phyloP scores from a whole-genome alignment of 805 yeast genomes.

The Sungouiozyma ichnusensis region DNA sequence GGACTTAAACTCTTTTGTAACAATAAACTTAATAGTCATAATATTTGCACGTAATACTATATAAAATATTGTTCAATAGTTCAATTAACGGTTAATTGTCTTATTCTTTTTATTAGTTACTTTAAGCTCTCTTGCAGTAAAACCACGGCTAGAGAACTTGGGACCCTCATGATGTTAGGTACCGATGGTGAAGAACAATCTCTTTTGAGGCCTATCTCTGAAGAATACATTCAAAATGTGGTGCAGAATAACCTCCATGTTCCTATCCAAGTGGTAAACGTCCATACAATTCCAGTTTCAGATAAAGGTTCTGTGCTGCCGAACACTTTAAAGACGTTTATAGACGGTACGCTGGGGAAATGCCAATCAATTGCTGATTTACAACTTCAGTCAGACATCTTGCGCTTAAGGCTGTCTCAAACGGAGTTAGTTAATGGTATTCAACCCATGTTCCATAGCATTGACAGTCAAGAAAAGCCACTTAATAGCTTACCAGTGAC shows the following conservation, averaged over 20 bases:
- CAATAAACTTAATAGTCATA: not conserved
- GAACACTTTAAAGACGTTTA: conserved; percentile 16
- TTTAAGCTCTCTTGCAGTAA: not conserved
- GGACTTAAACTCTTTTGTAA: not conserved
- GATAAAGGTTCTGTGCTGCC: conserved; percentile 14
- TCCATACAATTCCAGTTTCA: conserved; percentile 8
- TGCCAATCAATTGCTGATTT: conserved; percentile 20
- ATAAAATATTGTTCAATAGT: no score
- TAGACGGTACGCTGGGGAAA: conserved; percentile 20
- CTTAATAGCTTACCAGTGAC: conserved; percentile 1
- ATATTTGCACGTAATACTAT: not conserved
- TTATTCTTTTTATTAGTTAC: no score
- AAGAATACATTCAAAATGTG: conserved; percentile 5
- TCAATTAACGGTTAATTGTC: no score
- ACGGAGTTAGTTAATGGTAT: conserved; percentile 5
- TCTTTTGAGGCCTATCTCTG: conserved; percentile 3
- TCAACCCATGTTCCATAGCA: conserved; percentile 4
- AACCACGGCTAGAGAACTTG: no score
- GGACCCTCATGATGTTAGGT: no score
- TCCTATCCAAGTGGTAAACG: conserved; percentile 19
- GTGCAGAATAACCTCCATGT: conserved; percentile 11
- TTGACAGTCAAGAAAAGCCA: not conserved
- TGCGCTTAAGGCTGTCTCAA: conserved; percentile 20
- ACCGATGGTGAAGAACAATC: not conserved
- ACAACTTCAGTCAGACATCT: conserved; percentile 17